Conservation (phyloP, 139 green algal genomes). For the Trebouxia sp. region DNA sequence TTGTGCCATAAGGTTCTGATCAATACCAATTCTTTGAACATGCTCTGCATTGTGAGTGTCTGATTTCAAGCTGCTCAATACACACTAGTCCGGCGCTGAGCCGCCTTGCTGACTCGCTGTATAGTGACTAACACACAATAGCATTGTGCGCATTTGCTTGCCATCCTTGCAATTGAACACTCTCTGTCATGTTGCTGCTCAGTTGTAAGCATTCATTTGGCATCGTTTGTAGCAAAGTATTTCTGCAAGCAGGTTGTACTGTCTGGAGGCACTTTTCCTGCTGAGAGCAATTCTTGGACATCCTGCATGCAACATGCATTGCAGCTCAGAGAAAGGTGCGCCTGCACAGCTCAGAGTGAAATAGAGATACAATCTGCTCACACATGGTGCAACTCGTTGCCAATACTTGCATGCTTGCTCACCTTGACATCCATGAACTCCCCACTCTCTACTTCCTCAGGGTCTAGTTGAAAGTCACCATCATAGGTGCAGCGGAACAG, state of each 20-base stretch:
- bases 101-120: too few relatives aligned
- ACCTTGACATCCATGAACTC: constrained; percentile 24
- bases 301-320: constrained; percentile 32
- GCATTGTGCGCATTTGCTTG: too few relatives aligned
- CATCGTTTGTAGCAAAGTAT: not conserved
- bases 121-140: too few relatives aligned
- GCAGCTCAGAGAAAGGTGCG: too few relatives aligned
- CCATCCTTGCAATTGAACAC: too few relatives aligned
- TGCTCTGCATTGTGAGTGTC: too few relatives aligned
- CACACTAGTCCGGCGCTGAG: too few relatives aligned
- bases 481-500: constrained; percentile 35
- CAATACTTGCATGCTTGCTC: not conserved
- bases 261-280: constrained; percentile 24
- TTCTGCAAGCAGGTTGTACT: constrained; percentile 18
- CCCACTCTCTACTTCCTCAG: constrained; percentile 34
- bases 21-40: too few relatives aligned
- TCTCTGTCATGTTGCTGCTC: not conserved
- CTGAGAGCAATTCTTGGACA: constrained; percentile 8
- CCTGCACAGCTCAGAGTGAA: not conserved
- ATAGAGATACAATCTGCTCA: not conserved
- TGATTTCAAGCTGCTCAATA: too few relatives aligned
- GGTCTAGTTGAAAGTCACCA: constrained; percentile 21
- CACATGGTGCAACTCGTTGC: not conserved
- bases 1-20: not conserved
- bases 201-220: not conserved